Conservation (phyloP, 2,329 filamentous ascomycete genomes). For the Cucurbitaria berberidis region DNA sequence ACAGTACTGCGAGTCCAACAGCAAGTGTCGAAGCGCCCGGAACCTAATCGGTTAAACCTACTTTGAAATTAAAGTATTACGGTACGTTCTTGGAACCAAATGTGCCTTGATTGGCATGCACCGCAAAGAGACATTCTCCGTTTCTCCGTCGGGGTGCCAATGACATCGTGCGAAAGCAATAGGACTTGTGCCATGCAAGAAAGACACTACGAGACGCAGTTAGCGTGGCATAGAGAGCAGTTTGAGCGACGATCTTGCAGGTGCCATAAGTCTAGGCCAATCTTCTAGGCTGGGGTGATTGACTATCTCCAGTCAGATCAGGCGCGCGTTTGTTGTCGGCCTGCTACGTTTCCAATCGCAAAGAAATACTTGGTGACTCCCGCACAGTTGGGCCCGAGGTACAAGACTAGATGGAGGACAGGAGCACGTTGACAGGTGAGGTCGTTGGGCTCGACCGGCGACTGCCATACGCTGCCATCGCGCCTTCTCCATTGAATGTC, state of each 20-base stretch:
- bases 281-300: no score
- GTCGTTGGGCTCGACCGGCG: background rate
- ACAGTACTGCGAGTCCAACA: slow-evolving; percentile 11
- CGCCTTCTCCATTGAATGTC: background rate
- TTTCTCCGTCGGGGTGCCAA: background rate
- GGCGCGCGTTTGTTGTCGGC: background rate
- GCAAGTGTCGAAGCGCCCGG: slow-evolving; percentile 7
- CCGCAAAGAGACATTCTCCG: background rate
- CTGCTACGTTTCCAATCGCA: background rate
- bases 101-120: background rate
- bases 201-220: background rate
- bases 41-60: slow-evolving; percentile 8
- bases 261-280: no score
- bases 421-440: background rate
- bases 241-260: no score
- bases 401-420: background rate
- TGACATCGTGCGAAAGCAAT: background rate
- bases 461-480: background rate
- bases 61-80: background rate
- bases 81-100: background rate
- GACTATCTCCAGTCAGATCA: background rate
- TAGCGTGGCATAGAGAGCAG: background rate
- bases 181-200: background rate
- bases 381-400: background rate
- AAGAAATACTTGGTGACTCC: background rate